Conservation (phyloP, 306 rosid genomes). For the Fragaria vesca region DNA sequence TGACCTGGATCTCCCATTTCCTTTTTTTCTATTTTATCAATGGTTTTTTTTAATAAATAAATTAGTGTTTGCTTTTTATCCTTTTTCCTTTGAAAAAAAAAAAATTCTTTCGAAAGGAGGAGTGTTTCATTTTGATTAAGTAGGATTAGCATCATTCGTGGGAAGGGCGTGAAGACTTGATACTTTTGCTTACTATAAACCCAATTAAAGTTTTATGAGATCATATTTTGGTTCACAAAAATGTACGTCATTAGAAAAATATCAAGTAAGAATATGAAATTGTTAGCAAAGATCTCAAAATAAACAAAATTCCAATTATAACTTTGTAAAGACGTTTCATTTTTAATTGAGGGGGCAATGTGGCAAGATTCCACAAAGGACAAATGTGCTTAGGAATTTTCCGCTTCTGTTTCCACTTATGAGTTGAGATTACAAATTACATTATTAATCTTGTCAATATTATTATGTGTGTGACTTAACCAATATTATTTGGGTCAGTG, state of each 20-base stretch:
- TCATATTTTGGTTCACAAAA: too few species aligned
- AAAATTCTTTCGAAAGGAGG: background rate
- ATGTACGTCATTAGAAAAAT: too few species aligned
- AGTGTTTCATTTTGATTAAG: background rate
- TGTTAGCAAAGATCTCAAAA: too few species aligned
- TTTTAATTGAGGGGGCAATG: background rate
- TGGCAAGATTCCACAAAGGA: background rate
- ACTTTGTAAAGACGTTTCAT: too few species aligned
- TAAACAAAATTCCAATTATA: too few species aligned
- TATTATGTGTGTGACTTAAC: background rate
- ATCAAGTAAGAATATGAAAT: too few species aligned
- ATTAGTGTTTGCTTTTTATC: too few species aligned
- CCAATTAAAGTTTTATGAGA: too few species aligned
- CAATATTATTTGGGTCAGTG: background rate
- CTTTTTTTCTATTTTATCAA: background rate
- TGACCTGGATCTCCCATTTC: constrained; percentile 11
- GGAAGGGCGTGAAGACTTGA: background rate
- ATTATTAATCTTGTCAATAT: background rate
- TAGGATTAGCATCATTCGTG: background rate
- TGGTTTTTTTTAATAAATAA: background rate
- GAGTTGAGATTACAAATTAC: background rate
- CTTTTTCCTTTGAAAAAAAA: too few species aligned
- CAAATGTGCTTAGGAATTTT: background rate
- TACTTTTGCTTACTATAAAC: background rate
- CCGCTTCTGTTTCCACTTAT: background rate